Conservation (phyloP, 805 yeast species). For the Suhomyces emberorum region DNA sequence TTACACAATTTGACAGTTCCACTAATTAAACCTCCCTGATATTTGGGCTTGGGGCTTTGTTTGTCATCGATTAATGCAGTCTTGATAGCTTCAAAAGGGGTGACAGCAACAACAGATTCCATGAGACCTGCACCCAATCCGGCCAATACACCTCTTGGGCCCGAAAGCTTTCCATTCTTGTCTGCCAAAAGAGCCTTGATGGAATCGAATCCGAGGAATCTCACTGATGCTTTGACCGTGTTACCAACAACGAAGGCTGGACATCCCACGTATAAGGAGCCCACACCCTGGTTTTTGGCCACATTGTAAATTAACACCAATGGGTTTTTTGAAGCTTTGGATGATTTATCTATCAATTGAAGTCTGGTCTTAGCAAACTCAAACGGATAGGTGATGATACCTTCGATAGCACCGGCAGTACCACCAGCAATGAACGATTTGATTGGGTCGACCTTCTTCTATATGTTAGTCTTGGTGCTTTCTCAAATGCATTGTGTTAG, state of each 20-base stretch:
- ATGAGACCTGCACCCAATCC: constrained; percentile 97
- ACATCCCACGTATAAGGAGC: constrained; percentile 87
- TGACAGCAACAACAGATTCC: constrained; percentile 89
- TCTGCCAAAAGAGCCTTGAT: constrained; percentile 77
- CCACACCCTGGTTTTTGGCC: constrained; percentile 73
- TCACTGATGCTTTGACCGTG: constrained; percentile 92
- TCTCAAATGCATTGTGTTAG: no score
- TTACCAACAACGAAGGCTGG: constrained; percentile 96
- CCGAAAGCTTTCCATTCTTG: constrained; percentile 80
- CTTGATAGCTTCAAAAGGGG: constrained; percentile 95
- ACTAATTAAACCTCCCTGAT: constrained; percentile 57
- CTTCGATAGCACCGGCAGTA: constrained; percentile 94
- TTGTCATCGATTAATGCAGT: constrained; percentile 95
- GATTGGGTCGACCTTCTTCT: constrained; percentile 59
- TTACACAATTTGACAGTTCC: constrained; percentile 64
- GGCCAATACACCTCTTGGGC: constrained; percentile 88
- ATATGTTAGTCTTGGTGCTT: no score
- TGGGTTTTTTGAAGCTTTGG: constrained; percentile 77
- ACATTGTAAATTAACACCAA: constrained; percentile 71
- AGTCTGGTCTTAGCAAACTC: constrained; percentile 95
- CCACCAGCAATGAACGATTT: constrained; percentile 94
- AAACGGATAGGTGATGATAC: constrained; percentile 88
- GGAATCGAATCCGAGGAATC: constrained; percentile 89
- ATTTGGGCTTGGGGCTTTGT: constrained; percentile 71
- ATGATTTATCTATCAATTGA: constrained; percentile 69